A percentile compares a stretch with the other conserved stretches of the same genome.
Conservation (phyloP, 2,329 filamentous ascomycete species). For the Leptographium galeiforme region DNA sequence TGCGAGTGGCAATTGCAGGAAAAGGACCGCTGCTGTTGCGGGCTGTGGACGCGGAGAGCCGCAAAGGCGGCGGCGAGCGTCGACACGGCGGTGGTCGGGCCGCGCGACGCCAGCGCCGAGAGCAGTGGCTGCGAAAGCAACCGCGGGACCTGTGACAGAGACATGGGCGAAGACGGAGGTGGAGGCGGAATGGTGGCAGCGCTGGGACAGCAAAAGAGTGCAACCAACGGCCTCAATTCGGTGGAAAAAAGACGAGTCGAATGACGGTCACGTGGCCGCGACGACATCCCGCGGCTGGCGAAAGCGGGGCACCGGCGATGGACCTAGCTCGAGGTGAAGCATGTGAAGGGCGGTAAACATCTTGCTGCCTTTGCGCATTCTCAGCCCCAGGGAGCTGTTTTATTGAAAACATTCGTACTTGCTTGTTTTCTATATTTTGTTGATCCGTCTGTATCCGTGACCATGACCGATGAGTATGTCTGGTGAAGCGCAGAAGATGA, state of each 20-base stretch:
- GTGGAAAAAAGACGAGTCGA: not conserved
- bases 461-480: not conserved
- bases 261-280: not conserved
- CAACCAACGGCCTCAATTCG: not conserved
- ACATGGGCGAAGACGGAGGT: not conserved
- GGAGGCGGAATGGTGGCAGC: not conserved
- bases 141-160: not conserved
- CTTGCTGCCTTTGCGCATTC: not conserved
- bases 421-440: not conserved
- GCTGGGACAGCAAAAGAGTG: not conserved
- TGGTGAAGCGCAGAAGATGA: not conserved
- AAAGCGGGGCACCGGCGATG: not conserved
- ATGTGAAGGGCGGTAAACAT: too few species aligned
- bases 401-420: not conserved
- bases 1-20: not conserved
- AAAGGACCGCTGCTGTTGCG: not conserved
- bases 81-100: not conserved
- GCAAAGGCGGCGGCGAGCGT: not conserved
- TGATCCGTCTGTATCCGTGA: not conserved
- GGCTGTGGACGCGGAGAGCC: not conserved
- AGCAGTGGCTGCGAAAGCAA: not conserved
- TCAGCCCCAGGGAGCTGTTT: not conserved
- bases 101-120: not conserved
- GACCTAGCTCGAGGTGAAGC: too few species aligned
- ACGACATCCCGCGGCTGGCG: not conserved